Base-by-base conservation (phyloP, 108 stramenopile species). In the Nitzschia putrida region DNA sequence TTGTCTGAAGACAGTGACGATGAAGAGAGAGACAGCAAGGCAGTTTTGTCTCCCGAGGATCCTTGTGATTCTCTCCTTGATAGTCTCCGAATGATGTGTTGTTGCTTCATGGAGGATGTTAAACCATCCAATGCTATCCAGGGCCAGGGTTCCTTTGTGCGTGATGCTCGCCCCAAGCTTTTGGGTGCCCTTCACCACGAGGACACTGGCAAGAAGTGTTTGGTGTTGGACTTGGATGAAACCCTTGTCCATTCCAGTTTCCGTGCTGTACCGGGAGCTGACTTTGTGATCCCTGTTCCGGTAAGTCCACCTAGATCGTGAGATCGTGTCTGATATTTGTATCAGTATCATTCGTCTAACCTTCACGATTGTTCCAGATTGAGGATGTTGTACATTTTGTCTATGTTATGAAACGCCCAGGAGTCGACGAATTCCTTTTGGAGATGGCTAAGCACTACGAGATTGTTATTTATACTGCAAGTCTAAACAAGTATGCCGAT, bases 191-290 rank as follows among this genome's bases (percentile, higher is more conserved):
- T 84, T 42, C 89, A 88, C 71, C 74, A 61, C 8, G 80, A 90
- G 26, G 89, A 92, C 77, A 54, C 43, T 52, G 95, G 93, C 20
- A 94, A 93, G 76, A 93, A 91, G 53, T 95, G 95, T 82, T 83
- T 99, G 34, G 95, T 98, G 38, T 83, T 99, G 41, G 99, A 99
- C 65, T 73, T 99, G 55, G 99, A 99, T 72, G 99, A 99, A 73
- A 99, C 99, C 8, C 71, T 99, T 21, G 98, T 98, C 8, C 99
- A 98, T 80, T 97, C 94, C 20, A 97, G 96, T 61, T 98, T 98
- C 63, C 81, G 96, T 71, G 95, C 97, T 2, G 96, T 98, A 12
- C 77, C 91, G 5, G 88, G 88, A 18, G 94, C 99, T 9, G 97
- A 98, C 84, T 98, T 97, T 82, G 88, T 97, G n/a, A 96, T 99